Evolutionary conservation across 169 alveolate species (phyloP), one percentile per base, ranked within the genome.

Genomic region (Cryptosporidium baileyi): DNA sequence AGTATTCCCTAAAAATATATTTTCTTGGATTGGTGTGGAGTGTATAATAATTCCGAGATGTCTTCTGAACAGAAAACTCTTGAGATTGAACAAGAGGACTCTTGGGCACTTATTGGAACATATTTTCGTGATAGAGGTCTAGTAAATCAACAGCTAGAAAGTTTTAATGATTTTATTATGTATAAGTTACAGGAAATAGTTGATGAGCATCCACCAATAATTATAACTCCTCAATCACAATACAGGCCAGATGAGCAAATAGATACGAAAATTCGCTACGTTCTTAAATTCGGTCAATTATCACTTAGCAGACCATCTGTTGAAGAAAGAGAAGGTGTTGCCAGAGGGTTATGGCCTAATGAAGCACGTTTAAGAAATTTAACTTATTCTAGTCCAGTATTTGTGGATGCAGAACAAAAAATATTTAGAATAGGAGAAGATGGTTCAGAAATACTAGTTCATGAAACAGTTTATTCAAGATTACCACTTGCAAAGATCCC

Each of bases 341-440:
- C 93, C 67, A 93, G 92, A 40, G 93, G 92, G 49, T 93, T 97
- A 28, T 94, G 96, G 96, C 99, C 99, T 1, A 96, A 96, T 89
- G 99, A 97, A 74, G 99, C 99, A 1, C 81, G 99, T 45, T 92
- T 97, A 30, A 89, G 99, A 60, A 97, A 96, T 80, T 91, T 97
- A 26, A 97, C 99, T n/a, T 97, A 95, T 89, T 82, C 92, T 30
- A 93, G 95, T 28, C 90, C 92, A 22, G 80, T 93, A 61, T 95
- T 91, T 59, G 95, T 93, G 36, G 95, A 94, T 67, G 93, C 94
- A 9, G 96, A 91, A 49, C 97, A 95, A 63, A 91, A 91, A 62
- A 93, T 93, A 60, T 91, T 80, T 89, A 80, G 94, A 34, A 57
- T 80, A 67, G 96, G 93, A 63, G 93, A 91, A 57, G 91, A 89